Evolutionary conservation across 2,329 filamentous ascomycete genomes (phyloP), one percentile per base, ranked within the genome.

Genomic region (Arthrinium puccinioides): DNA sequence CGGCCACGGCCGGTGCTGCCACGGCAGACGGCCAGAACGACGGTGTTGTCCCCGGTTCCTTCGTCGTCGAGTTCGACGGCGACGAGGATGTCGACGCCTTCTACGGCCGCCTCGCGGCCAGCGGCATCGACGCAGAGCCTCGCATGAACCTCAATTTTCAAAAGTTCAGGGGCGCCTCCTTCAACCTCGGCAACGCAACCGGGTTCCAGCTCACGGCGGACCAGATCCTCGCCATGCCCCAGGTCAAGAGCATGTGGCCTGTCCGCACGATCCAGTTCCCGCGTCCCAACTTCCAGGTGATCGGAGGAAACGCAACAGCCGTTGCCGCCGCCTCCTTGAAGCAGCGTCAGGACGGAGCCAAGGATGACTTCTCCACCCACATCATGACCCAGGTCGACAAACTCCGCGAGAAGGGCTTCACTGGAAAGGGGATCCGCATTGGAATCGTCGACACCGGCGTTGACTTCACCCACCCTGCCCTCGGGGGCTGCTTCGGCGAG

Each of bases 341-440:
- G 13, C 23, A 24, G 10, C 23, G 21, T 0, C 32, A 25, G 23
- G 32, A 16, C 5, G 51, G 60, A 6, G 54, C 6, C 23, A 13
- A 20, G 6, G 23, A 15, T 7, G 16, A 19, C 14, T 41, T 35
- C 28, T 20, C 32, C 21, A 27, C 40, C 9, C 73, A 77, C 37
- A 49, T 71, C 42, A 74, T 74, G 70, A 74, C 71, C 2, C 72
- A 76, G 54, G 66, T 77, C 15, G 66, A 74, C 51, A 66, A 69
- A 61, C 58, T 77, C 26, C 62, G 62, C 21, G 64, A 62, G 9
- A 53, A 67, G 40, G 71, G 70, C 1, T 45, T 68, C 37, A 67
- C 61, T 0, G 73, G 73, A 23, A 64, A 65, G 45, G 72, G 71
- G 11, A 59, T 75, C 55, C 72, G 69, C 43, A 59, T 77, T 50